Base-by-base conservation (phyloP, 495 filamentous ascomycete genomes). In the Astrothelium subdiscretum region DNA sequence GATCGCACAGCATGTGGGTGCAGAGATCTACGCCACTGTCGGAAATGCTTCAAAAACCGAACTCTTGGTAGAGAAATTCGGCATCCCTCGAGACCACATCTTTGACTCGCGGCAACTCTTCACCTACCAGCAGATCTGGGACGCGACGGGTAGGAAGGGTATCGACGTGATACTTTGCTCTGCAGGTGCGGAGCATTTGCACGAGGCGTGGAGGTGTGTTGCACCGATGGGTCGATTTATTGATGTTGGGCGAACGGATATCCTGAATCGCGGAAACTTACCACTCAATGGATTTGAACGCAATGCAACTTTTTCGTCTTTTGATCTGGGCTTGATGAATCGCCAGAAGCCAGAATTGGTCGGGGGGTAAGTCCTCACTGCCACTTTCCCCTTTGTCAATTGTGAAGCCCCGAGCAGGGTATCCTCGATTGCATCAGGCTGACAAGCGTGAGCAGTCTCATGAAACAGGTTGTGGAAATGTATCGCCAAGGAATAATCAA, bases 21-120 rank as follows among this genome's bases (percentile, higher is more conserved):
- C 73, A 13, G 65, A 66, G 3, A 70, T 83, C 6, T 83, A 71
- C 60, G 73, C 70, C 0, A 83, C 80, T 0, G 82, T 80, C 0
- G 71, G 75, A 0, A 77, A 71, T 0, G 57, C 63, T 0, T 74
- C 78, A n/a, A 80, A 82, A 62, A 65, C 68, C 2, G 29, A 71
- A 0, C 66, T 80, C 15, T 63, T 85, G 0, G 57, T 62, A 11
- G 62, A 68, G 0, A 26, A 64, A 0, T 82, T 75, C 57, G 68
- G 66, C 1, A 77, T 85, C 24, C 67, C 72, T 0, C 32, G 62
- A 1, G 71, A 75, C 0, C 73, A 73, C n/a, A 78, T 84, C 5
- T 81, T 62, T 57, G 18, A 12, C 26, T 40, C 31, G 27, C 32
- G 62, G 2, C n/a, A 60, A n/a, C 6, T 32, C n/a, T 51, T 58